phyloP scores from a whole-genome alignment of 192 early-diverging fungal species.

The Gryganskiella cystojenkinii region DNA sequence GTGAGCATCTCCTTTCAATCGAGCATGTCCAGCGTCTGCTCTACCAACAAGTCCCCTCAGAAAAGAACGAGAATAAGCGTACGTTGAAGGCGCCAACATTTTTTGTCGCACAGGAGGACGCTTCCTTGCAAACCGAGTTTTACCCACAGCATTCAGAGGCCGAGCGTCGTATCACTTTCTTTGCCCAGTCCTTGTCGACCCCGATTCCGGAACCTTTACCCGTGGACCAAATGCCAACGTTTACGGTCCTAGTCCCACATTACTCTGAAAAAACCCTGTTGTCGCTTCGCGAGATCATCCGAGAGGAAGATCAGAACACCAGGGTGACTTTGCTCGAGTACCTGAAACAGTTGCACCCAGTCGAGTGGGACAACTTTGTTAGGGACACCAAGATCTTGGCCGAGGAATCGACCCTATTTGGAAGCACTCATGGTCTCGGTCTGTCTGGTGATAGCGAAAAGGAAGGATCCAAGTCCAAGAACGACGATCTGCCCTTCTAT shows the following conservation, averaged over 20 bases:
- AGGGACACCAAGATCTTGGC: slow-evolving; percentile 85
- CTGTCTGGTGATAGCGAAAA: slow-evolving; percentile 37
- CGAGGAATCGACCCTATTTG: slow-evolving; percentile 65
- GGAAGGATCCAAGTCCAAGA: slow-evolving; percentile 66
- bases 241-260: slow-evolving; percentile 86
- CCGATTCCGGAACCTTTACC: slow-evolving; percentile 82
- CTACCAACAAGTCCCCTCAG: slow-evolving; percentile 72
- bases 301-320: slow-evolving; percentile 83
- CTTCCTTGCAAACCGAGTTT: slow-evolving; percentile 76
- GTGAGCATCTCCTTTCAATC: slow-evolving; percentile 79
- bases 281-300: slow-evolving; percentile 84
- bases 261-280: slow-evolving; percentile 89
- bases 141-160: slow-evolving; percentile 82
- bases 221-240: slow-evolving; percentile 86
- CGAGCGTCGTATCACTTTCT: slow-evolving; percentile 86
- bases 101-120: slow-evolving; percentile 82
- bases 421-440: slow-evolving; percentile 27
- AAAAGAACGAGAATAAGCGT: slow-evolving; percentile 64
- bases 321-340: slow-evolving; percentile 86
- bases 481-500: slow-evolving; percentile 84
- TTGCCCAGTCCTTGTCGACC: slow-evolving; percentile 87
- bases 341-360: slow-evolving; percentile 78
- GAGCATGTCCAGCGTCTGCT: slow-evolving; percentile 80
- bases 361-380: slow-evolving; percentile 94
- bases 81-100: slow-evolving; percentile 79